Evolutionary conservation across 1,284 basidiomycete genomes (phyloP).

Genomic region (Cryptococcus hybrid): DNA sequence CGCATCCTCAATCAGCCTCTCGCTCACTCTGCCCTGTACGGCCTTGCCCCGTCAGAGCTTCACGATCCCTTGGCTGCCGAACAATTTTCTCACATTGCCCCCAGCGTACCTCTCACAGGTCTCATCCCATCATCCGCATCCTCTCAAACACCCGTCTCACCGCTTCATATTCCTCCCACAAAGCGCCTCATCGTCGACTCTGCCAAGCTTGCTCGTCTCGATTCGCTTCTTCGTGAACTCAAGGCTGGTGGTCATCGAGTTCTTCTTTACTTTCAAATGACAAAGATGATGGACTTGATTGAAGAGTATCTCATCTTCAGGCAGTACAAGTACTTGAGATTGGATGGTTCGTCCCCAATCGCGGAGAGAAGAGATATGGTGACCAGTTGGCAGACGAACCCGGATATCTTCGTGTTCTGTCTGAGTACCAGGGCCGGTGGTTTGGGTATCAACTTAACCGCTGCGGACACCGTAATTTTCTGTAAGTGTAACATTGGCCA

Average conservation of each 20-base stretch:
- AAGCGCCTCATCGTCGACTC: conserved; percentile 97
- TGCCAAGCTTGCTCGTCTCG: conserved; percentile 89
- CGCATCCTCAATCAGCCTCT: conserved; percentile 56
- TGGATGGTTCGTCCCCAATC: conserved; percentile 94
- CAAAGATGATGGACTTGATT: conserved; percentile 99
- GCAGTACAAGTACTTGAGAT: conserved; percentile 94
- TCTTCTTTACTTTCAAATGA: conserved; percentile 99
- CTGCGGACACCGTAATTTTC: conserved; percentile 96
- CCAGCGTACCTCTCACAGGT: background rate
- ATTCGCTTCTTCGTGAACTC: conserved; percentile 83
- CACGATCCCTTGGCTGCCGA: background rate
- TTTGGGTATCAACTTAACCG: conserved; percentile 96
- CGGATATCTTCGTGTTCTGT: conserved; percentile 94
- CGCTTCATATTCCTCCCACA: conserved; percentile 92
- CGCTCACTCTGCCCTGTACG: conserved; percentile 77
- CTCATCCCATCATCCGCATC: background rate
- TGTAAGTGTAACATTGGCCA: conserved; percentile 30
- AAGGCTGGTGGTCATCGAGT: conserved; percentile 93
- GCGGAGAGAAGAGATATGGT: conserved; percentile 99
- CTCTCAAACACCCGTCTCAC: conserved; percentile 71
- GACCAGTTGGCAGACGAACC: conserved; percentile 97
- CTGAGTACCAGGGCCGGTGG: conserved; percentile 96
- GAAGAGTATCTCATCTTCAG: conserved; percentile 98
- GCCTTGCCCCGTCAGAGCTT: conserved; percentile 63
- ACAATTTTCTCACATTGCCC: background rate